Percentiles rank a stretch among this genome's conserved stretches.
These are phyloP conservation scores for Cruciata laevipes DNA, from an alignment of 257 asterid species.

Conservation along the genomic window DNA sequence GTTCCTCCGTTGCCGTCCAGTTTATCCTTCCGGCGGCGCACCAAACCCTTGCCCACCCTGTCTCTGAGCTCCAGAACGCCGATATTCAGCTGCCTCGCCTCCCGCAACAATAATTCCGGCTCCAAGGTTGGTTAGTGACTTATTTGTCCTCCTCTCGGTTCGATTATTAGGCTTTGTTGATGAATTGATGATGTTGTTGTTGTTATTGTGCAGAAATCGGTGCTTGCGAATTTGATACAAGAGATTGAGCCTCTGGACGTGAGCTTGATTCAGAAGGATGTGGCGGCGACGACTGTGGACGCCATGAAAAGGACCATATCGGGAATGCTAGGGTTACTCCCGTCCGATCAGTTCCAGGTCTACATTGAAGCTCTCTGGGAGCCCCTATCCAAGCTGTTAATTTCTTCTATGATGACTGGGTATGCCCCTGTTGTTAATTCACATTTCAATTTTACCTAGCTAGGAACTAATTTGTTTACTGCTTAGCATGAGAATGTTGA, in stretches of 20 bases:
- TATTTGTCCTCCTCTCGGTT: background rate
- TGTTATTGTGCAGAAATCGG: constrained; percentile 43
- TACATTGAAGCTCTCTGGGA: constrained; percentile 84
- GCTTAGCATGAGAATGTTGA: background rate
- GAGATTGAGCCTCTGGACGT: constrained; percentile 96
- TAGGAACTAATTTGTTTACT: background rate
- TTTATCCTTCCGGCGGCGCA: constrained; percentile 15
- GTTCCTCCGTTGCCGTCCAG: constrained; percentile 17
- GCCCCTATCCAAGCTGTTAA: constrained; percentile 76
- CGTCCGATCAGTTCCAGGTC: constrained; percentile 92
- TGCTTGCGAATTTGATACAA: constrained; percentile 52
- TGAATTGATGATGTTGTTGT: background rate
- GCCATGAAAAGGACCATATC: constrained; percentile 97
- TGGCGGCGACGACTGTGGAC: constrained; percentile 70
- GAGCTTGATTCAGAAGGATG: constrained; percentile 85
- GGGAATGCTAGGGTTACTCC: constrained; percentile 88
- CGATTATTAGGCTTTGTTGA: background rate
- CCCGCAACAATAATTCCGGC: constrained; percentile 29
- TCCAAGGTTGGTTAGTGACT: constrained; percentile 38
- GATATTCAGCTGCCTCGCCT: constrained; percentile 35
- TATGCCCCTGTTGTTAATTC: constrained; percentile 23
- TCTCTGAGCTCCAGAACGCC: constrained; percentile 23
- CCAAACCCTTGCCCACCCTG: constrained; percentile 9
- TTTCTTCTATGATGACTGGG: constrained; percentile 98
- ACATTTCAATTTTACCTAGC: background rate